Conservation (phyloP, 257 asterid species). For the Cruciata laevipes region DNA sequence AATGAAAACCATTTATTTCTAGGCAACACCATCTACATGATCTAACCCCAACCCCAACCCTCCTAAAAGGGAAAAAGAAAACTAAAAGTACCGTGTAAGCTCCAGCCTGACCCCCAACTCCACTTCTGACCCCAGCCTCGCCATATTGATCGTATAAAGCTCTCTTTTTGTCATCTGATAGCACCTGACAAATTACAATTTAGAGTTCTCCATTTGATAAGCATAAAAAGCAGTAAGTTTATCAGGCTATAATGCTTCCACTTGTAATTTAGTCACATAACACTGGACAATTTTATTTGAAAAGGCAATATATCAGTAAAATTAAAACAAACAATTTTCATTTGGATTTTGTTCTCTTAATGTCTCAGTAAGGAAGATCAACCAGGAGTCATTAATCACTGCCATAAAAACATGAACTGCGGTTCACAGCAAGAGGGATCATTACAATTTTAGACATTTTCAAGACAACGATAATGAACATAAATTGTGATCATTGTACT, state of each 20-base stretch:
- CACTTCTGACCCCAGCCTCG: slow-evolving; percentile 90
- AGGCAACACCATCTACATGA: too few relatives aligned
- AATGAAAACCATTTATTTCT: background rate
- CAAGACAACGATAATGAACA: background rate
- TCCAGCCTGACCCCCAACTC: slow-evolving; percentile 72
- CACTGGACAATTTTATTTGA: background rate
- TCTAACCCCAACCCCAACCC: background rate
- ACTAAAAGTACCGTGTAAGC: slow-evolving; percentile 67
- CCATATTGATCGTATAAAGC: slow-evolving; percentile 93
- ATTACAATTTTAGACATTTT: background rate
- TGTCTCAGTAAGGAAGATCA: background rate
- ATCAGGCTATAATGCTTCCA: background rate
- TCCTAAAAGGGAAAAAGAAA: background rate
- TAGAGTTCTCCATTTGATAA: slow-evolving; percentile 26
- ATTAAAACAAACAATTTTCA: background rate
- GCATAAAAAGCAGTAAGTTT: background rate
- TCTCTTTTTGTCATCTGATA: slow-evolving; percentile 98
- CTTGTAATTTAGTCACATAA: background rate
- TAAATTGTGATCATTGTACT: background rate
- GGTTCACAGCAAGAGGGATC: background rate
- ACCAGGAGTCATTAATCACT: background rate
- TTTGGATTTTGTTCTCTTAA: background rate
- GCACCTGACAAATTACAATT: slow-evolving; percentile 72
- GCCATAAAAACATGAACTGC: background rate
- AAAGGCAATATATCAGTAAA: background rate